Evolutionary conservation across 2,329 filamentous ascomycete genomes (phyloP), one percentile per base, ranked within the genome.

Genomic region (Monosporascus sp.): DNA sequence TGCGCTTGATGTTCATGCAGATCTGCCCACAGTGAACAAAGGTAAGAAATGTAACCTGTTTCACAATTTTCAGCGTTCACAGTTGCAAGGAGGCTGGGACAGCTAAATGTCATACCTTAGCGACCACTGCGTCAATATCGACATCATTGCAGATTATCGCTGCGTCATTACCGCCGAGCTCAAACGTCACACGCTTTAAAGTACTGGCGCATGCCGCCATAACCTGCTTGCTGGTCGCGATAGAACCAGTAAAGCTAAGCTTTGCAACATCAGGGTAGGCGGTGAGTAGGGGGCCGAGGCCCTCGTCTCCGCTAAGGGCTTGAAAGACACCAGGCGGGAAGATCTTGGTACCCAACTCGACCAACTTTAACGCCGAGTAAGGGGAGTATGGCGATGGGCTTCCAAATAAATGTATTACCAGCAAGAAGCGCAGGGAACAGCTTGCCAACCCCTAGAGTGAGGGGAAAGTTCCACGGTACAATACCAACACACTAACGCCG

Each of bases 391-490:
- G 80, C 1, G 79, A 82, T 0, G 80, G 80, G 77, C 58, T 78
- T 78, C 49, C 80, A 69, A 55, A 81, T 79, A 35, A 80, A 65
- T 0, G 70, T 65, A 58, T 79, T 79, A 20, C 78, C 78, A 1
- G 78, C 74, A 22, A 79, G 60, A 2, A 81, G 58, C 0, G 77
- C 73, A 1, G 75, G 64, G 2, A 62, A 66, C 37, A 80, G 68
- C 64, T 82, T 83, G 52, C 75, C 69, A 43, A 73, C 69, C 6
- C 72, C 70, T 6, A 74, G 64, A 48, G 71, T 65, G 6, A 74
- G 60, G 1, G 72, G 73, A 54, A 74, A 82, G 62, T 83, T 83
- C 80, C 80, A 83, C 2, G 79, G 79, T 35, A 77, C 74, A 55
- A 82, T 82, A 49, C 74, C 80, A 18, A 70, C 77, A 70, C 77